Conservation (phyloP, 2,329 filamentous ascomycete species). For the Blastomyces percursus region DNA sequence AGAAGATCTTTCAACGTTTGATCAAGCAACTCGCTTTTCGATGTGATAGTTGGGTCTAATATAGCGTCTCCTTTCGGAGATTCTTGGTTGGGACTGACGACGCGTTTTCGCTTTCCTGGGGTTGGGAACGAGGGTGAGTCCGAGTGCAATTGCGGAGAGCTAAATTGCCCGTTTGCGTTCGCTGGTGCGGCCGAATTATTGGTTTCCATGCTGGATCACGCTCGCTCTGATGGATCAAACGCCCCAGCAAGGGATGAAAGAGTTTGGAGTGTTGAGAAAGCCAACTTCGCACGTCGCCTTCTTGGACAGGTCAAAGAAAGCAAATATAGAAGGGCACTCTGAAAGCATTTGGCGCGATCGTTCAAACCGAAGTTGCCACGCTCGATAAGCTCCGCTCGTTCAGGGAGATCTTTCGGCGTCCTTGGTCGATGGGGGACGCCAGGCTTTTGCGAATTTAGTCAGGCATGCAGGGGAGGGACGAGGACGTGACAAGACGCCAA, state of each 20-base stretch:
- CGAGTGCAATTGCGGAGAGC: constrained; percentile 17
- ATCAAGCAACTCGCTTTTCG: constrained; percentile 21
- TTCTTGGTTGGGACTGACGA: constrained; percentile 25
- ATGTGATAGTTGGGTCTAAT: constrained; percentile 9
- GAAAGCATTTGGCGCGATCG: constrained; percentile 5
- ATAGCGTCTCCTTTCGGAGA: constrained; percentile 18
- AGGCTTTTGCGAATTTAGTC: constrained; percentile 7
- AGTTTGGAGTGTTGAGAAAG: neutral
- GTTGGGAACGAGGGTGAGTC: constrained; percentile 24
- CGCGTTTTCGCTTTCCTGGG: constrained; percentile 34
- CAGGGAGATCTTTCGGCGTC: neutral
- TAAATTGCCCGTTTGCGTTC: constrained; percentile 27
- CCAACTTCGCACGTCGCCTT: neutral
- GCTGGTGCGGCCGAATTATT: constrained; percentile 22
- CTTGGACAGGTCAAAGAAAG: neutral
- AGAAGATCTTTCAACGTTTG: constrained; percentile 29
- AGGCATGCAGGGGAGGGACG: neutral
- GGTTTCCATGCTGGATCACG: constrained; percentile 18
- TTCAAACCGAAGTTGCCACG: neutral
- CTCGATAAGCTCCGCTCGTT: neutral
- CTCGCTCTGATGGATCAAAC: neutral
- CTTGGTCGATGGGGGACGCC: constrained; percentile 1
- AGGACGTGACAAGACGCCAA: constrained; percentile 4
- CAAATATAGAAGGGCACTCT: neutral
- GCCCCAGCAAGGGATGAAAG: neutral